Percentiles rank a stretch among this genome's conserved stretches.
Evolutionary conservation across 2,329 filamentous ascomycete genomes (phyloP).

Genomic region (Nigrograna mackinnonii): DNA sequence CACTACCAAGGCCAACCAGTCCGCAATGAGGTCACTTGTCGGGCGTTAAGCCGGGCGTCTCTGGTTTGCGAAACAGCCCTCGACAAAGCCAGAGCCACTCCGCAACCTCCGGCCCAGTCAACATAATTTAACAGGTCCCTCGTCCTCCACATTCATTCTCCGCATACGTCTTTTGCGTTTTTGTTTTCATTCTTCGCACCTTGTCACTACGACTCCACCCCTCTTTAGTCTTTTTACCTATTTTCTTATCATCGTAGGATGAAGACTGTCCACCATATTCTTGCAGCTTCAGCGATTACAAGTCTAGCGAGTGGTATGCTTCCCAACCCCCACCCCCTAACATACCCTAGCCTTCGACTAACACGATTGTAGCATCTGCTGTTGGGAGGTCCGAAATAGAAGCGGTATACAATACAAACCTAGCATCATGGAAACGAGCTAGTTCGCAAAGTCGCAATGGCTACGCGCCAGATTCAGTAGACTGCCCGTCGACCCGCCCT

Average conservation of each 20-base stretch:
- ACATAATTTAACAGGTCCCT: neutral
- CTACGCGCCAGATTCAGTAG: constrained; percentile 71
- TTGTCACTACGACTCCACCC: neutral
- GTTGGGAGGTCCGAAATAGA: constrained; percentile 16
- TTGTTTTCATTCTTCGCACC: neutral
- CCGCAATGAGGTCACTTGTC: neutral
- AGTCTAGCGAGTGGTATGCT: constrained; percentile 31
- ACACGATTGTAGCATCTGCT: constrained; percentile 30
- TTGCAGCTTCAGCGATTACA: constrained; percentile 32
- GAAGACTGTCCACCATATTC: constrained; percentile 24
- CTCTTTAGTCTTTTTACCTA: constrained; percentile 3
- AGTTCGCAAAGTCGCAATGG: constrained; percentile 63
- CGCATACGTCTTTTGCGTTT: neutral
- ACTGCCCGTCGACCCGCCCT: constrained; percentile 73
- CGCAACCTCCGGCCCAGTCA: neutral
- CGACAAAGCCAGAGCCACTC: neutral
- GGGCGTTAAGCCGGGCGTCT: neutral
- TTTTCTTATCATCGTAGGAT: constrained; percentile 16
- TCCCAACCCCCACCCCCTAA: neutral
- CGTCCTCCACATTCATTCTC: neutral
- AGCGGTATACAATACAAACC: constrained; percentile 12
- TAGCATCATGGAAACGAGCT: constrained; percentile 43
- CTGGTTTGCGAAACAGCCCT: neutral
- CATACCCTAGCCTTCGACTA: constrained; percentile 10
- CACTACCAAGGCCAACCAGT: too few relatives aligned